Percentiles rank a stretch among this genome's conserved stretches.
Evolutionary conservation across 2,329 filamentous ascomycete species (phyloP).

Genomic region (Aspergillus pseudonomiae): DNA sequence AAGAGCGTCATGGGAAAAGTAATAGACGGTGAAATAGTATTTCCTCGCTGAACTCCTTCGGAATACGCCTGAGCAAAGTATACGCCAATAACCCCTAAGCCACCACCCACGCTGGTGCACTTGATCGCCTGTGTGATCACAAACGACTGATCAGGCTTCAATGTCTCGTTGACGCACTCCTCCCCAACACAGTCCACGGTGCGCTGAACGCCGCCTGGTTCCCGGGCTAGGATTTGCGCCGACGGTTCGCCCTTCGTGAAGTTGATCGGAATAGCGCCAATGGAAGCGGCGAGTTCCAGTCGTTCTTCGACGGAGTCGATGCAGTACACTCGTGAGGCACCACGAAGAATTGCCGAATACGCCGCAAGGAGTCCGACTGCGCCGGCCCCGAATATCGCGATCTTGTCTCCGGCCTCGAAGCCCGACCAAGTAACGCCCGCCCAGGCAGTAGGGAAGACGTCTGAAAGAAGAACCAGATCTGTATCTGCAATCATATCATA

Average conservation of each 20-base stretch:
- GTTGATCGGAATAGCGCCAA: conserved; percentile 61
- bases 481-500: background rate
- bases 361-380: conserved; percentile 68
- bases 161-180: conserved; percentile 15
- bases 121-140: too few species aligned
- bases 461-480: conserved; percentile 33
- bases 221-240: conserved; percentile 27
- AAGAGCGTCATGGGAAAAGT: too few species aligned
- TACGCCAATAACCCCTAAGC: too few species aligned
- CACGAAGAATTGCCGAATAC: conserved; percentile 63
- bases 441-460: conserved; percentile 48
- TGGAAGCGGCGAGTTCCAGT: conserved; percentile 59
- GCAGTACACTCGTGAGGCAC: conserved; percentile 60
- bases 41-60: too few species aligned
- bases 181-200: conserved; percentile 20
- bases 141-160: background rate
- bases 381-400: conserved; percentile 66
- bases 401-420: conserved; percentile 53
- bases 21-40: too few species aligned
- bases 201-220: conserved; percentile 21
- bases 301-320: conserved; percentile 65
- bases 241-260: conserved; percentile 60
- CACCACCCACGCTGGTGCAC: too few species aligned
- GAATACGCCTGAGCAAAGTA: too few species aligned
- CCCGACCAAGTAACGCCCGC: conserved; percentile 38